A percentile compares a stretch with the other conserved stretches of the same genome.
These are phyloP conservation scores for Alternaria sp. DNA, from an alignment of 2,329 filamentous ascomycete species.

Conservation along the genomic window DNA sequence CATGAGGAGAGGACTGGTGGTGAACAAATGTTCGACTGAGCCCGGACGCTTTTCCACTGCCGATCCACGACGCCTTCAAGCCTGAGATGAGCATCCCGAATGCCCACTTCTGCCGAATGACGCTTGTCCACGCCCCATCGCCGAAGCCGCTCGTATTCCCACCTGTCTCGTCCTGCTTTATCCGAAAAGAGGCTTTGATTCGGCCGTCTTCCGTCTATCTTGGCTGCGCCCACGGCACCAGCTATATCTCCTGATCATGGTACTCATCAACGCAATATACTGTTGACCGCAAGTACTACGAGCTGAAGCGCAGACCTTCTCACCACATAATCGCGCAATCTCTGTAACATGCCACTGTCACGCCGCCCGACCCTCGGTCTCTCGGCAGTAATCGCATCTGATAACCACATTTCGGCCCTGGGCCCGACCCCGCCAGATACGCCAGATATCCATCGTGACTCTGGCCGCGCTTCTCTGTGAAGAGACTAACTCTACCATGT, in stretches of 20 bases:
- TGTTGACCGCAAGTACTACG: not conserved
- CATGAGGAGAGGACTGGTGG: constrained; percentile 21
- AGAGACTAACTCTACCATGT: not conserved
- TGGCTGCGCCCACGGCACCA: not conserved
- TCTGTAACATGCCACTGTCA: constrained; percentile 7
- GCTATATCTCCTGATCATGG: constrained; percentile 6
- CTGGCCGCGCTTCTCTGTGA: not conserved
- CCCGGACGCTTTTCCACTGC: constrained; percentile 16
- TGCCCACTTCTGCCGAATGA: constrained; percentile 16
- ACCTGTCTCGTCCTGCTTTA: constrained; percentile 13
- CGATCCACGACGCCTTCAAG: constrained; percentile 17
- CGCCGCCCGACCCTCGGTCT: constrained; percentile 6
- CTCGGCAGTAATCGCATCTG: constrained; percentile 18
- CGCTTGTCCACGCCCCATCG: constrained; percentile 9
- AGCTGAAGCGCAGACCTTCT: constrained; percentile 1
- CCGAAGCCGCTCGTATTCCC: constrained; percentile 10
- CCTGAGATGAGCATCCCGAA: constrained; percentile 19
- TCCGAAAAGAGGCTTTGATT: constrained; percentile 4
- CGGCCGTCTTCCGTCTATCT: not conserved
- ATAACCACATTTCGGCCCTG: constrained; percentile 11
- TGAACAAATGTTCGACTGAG: constrained; percentile 16
- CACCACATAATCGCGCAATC: constrained; percentile 13
- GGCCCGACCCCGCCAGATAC: not conserved
- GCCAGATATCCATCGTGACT: not conserved
- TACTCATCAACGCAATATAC: not conserved